Evolutionary conservation across 345 rosid genomes (phyloP), one percentile per base, ranked within the genome.

Genomic region (Populus alba): DNA sequence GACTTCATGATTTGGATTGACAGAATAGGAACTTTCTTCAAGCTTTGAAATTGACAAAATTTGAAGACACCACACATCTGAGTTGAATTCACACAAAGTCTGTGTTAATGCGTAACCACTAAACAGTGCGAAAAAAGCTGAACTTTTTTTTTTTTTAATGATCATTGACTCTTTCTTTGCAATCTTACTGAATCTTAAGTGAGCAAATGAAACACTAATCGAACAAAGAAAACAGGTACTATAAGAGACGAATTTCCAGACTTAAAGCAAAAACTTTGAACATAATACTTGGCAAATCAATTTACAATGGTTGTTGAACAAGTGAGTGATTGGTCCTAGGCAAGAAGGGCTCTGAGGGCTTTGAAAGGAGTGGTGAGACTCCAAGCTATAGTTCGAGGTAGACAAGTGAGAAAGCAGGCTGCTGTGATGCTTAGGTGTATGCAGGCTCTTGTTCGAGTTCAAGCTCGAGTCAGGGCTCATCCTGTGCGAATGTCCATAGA

Each of bases 371-470:
- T 96, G 35, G 99, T 96, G 22, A 92, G 97, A 82, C 89, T 96
- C 43, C 99, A 96, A 86, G 99, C 99, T 74, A 71, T 96, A 35
- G 97, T 91, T 66, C 91, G 99, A 63, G 99, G 97, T 38, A 78
- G 98, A 73, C 97, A 94, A 78, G 97, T 93, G 81, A 91, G 99
- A 87, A 96, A 96, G 81, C 99, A 96, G 72, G 99, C 98, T 33
- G 98, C 97, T 37, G 98, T 94, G 51, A 96, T 98, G 29, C 86
- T 96, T 27, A 90, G 92, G 83, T 94, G 98, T 74, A 96, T 96
- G 98, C 99, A 96, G 84, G 99, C 99, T 82, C 92, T 95, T 5
- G 97, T 93, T 41, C 82, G 99, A 39, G 97, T 93, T n/a, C 99
- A 95, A 71, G 98, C 99, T 51, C 89, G 97, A 38, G 97, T 93